phyloP scores from a whole-genome alignment of 495 filamentous ascomycete species.

The Neurospora terricola region DNA sequence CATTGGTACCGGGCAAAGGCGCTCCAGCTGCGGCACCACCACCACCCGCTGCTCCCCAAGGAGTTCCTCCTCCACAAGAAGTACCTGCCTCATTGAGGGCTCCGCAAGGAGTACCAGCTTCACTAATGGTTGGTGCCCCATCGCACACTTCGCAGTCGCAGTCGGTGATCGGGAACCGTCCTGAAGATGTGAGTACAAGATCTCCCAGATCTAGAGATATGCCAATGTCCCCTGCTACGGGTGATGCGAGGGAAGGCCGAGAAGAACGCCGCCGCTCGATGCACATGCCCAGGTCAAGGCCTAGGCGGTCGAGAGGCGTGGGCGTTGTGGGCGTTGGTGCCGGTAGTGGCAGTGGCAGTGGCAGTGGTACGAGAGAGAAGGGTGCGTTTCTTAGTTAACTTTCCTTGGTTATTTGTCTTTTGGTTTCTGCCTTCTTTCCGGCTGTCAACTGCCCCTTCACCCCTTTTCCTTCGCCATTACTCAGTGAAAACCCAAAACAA shows the following conservation, averaged over 20 bases:
- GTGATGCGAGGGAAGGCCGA: constrained; percentile 18
- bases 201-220: constrained; percentile 19
- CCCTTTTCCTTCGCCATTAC: not conserved
- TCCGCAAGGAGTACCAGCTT: constrained; percentile 15
- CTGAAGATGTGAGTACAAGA: constrained; percentile 30
- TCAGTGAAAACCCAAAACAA: not conserved
- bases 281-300: not conserved
- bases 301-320: not conserved
- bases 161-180: constrained; percentile 7
- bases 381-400: not conserved
- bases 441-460: not conserved
- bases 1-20: constrained; percentile 3
- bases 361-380: not conserved
- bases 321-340: not conserved
- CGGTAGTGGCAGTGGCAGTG: not conserved
- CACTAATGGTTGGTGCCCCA: not conserved
- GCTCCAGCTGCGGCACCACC: not conserved
- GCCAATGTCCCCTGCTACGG: constrained; percentile 5
- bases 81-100: constrained; percentile 17
- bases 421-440: not conserved
- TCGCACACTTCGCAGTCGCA: not conserved
- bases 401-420: not conserved
- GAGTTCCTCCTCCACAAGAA: constrained; percentile 12
- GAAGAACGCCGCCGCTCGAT: not conserved
- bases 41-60: not conserved